Percentiles rank a stretch among this genome's conserved stretches.
phyloP scores from a whole-genome alignment of 2,329 filamentous ascomycete species.

The Penicillium frequentans region DNA sequence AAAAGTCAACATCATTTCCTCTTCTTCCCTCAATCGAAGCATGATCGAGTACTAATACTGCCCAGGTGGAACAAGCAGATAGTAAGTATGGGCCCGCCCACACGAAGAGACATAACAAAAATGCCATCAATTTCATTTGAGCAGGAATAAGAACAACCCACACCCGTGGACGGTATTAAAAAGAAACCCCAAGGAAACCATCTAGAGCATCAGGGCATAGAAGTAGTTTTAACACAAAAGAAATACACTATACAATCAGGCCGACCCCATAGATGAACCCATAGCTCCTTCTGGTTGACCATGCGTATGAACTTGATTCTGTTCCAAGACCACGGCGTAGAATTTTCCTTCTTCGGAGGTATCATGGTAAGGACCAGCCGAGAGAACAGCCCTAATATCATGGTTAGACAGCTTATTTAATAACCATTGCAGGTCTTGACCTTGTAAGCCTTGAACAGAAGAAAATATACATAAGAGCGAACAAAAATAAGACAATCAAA shows the following conservation, averaged over 20 bases:
- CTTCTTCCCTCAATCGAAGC: no score
- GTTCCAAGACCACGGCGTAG: slow-evolving; percentile 39
- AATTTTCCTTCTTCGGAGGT: slow-evolving; percentile 38
- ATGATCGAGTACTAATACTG: no score
- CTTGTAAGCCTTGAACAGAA: no score
- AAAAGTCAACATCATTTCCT: no score
- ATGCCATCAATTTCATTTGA: neutral
- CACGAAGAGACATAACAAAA: no score
- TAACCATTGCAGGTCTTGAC: neutral
- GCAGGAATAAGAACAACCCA: neutral
- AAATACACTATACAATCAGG: neutral
- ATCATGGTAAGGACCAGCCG: slow-evolving; percentile 38
- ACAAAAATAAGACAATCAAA: neutral
- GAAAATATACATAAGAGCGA: neutral
- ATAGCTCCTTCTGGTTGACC: neutral
- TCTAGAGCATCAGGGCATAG: neutral
- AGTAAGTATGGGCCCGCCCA: no score
- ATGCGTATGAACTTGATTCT: slow-evolving; percentile 15
- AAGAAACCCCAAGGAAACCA: neutral
- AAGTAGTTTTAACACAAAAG: neutral
- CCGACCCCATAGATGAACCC: neutral
- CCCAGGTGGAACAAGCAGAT: no score
- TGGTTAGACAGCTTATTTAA: no score
- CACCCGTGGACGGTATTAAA: neutral
- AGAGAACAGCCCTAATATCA: slow-evolving; percentile 30